Evolutionary conservation across 1,139 yeast species (phyloP).

Genomic region (Geotrichum reessii): DNA sequence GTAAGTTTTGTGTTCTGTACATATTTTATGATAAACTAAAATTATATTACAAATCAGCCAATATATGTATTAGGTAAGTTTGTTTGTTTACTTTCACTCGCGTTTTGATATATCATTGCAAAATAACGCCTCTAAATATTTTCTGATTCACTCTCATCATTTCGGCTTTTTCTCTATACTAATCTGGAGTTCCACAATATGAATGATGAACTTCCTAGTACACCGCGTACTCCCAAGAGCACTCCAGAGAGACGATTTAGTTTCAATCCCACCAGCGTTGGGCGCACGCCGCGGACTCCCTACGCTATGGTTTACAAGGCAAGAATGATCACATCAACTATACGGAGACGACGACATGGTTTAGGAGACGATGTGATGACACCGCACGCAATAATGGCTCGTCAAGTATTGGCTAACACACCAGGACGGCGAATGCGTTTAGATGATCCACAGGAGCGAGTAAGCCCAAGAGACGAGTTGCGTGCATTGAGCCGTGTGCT

Average conservation of each 20-base stretch:
- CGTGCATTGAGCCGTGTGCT: slow-evolving; percentile 12
- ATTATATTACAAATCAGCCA: not conserved
- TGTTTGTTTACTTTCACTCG: not conserved
- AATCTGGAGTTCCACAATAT: not conserved
- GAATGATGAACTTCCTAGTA: not conserved
- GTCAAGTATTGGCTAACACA: slow-evolving; percentile 11
- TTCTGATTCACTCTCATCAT: not conserved
- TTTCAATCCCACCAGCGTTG: slow-evolving; percentile 1
- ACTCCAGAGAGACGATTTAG: slow-evolving; percentile 2
- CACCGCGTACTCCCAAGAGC: slow-evolving; percentile 13
- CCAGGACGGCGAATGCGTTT: slow-evolving; percentile 6
- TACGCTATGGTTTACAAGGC: slow-evolving; percentile 17
- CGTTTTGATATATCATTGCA: not conserved
- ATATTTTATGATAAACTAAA: too few relatives aligned
- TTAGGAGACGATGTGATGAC: slow-evolving; percentile 12
- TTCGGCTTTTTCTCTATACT: not conserved
- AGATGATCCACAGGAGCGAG: not conserved
- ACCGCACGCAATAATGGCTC: slow-evolving; percentile 9
- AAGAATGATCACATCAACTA: slow-evolving; percentile 15
- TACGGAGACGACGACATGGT: slow-evolving; percentile 9
- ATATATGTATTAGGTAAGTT: not conserved
- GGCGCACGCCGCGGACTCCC: slow-evolving; percentile 13
- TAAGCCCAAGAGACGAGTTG: slow-evolving; percentile 13
- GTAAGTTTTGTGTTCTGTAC: too few relatives aligned
- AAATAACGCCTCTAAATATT: not conserved